Percentiles rank a stretch among this genome's conserved stretches.
These are phyloP conservation scores for Cercospora sp. DNA, from an alignment of 2,329 filamentous ascomycete species.

Conservation along the genomic window DNA sequence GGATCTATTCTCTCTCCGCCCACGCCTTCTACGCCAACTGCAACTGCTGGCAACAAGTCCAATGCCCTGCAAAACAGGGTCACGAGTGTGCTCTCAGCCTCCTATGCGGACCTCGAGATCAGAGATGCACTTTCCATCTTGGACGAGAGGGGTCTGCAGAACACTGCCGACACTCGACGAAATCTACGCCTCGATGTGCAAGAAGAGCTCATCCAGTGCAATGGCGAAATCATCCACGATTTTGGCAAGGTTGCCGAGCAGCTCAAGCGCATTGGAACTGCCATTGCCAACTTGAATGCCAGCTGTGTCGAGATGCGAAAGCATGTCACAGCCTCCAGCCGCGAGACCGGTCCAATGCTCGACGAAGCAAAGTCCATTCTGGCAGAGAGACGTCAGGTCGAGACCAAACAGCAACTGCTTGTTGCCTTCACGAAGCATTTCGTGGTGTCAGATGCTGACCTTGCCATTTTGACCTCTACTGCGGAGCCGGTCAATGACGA, in stretches of 20 bases:
- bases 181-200: conserved; percentile 80
- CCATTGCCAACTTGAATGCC: conserved; percentile 74
- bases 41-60: conserved; percentile 40
- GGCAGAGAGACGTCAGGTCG: conserved; percentile 69
- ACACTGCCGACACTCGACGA: conserved; percentile 75
- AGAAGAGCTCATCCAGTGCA: conserved; percentile 88
- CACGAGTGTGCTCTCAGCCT: conserved; percentile 81
- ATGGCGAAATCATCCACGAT: conserved; percentile 83
- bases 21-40: conserved; percentile 20
- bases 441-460: conserved; percentile 77
- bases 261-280: conserved; percentile 78
- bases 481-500: conserved; percentile 79
- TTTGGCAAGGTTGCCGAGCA: conserved; percentile 92
- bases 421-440: conserved; percentile 80
- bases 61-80: conserved; percentile 80
- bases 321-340: conserved; percentile 73
- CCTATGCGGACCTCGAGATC: conserved; percentile 90
- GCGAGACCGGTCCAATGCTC: conserved; percentile 71
- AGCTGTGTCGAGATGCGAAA: conserved; percentile 78
- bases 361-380: conserved; percentile 75
- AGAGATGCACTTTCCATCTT: conserved; percentile 78
- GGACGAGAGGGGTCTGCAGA: conserved; percentile 69
- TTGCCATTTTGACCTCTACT: conserved; percentile 71
- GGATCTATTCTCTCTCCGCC: conserved; percentile 19
- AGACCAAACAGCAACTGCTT: conserved; percentile 77